Percentiles rank a stretch among this genome's conserved stretches.
phyloP scores from a whole-genome alignment of 352 stramenopile species.

The Pythium oligandrum region DNA sequence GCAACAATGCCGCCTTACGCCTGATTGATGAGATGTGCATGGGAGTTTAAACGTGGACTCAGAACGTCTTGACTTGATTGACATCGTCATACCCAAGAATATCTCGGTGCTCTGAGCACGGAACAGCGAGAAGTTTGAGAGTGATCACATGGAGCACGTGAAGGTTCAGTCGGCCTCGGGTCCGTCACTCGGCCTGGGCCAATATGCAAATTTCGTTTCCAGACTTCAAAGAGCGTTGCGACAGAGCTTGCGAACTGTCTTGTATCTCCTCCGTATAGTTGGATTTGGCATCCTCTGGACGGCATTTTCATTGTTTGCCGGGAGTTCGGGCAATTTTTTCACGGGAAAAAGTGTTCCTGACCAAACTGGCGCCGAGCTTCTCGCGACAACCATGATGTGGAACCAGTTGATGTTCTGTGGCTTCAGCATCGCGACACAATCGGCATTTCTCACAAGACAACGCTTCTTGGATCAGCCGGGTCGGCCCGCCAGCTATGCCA shows the following conservation, averaged over 20 bases:
- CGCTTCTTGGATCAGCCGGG: neutral
- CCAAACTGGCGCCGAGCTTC: neutral
- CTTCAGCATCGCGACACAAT: neutral
- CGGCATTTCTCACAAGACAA: neutral
- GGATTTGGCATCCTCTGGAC: neutral
- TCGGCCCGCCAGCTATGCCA: neutral
- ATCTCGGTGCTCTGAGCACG: neutral
- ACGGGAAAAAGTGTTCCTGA: neutral
- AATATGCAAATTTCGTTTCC: too few relatives aligned
- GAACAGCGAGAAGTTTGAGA: neutral
- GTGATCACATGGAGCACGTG: too few relatives aligned
- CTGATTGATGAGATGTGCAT: too few relatives aligned
- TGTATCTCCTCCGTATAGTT: neutral
- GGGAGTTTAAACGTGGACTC: too few relatives aligned
- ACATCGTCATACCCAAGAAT: neutral
- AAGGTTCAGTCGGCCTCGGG: too few relatives aligned
- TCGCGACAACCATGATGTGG: neutral
- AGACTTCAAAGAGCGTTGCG: too few relatives aligned
- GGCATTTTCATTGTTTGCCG: neutral
- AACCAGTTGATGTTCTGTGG: neutral
- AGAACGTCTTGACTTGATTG: neutral
- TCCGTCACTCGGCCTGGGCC: too few relatives aligned
- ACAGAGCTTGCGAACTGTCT: too few relatives aligned
- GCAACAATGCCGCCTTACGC: too few relatives aligned
- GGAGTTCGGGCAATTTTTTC: neutral